These are phyloP conservation scores for Leptographium lundbergii DNA, from an alignment of 2,329 filamentous ascomycete species.

Conservation along the genomic window DNA sequence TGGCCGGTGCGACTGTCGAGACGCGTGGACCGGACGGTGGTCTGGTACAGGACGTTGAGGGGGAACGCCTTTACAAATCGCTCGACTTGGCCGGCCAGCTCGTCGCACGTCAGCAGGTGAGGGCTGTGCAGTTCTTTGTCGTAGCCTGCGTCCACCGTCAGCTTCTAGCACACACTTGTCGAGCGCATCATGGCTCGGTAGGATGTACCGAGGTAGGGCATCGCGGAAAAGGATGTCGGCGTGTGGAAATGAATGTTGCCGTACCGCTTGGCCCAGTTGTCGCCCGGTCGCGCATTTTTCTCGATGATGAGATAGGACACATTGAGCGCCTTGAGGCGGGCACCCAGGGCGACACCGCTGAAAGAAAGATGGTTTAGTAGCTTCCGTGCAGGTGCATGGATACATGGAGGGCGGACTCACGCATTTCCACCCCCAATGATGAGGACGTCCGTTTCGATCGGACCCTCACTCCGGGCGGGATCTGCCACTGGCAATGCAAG, in stretches of 20 bases:
- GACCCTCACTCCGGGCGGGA: background rate
- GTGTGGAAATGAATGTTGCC: constrained; percentile 1
- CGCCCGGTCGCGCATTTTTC: background rate
- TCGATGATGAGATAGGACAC: constrained; percentile 1
- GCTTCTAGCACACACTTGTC: background rate
- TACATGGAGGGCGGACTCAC: background rate
- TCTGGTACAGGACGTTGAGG: background rate
- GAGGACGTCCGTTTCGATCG: constrained; percentile 2
- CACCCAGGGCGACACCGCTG: background rate
- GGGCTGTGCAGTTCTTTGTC: constrained; percentile 2
- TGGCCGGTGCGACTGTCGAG: background rate
- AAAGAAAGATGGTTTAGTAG: background rate
- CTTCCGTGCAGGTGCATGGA: background rate
- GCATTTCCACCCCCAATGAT: constrained; percentile 4
- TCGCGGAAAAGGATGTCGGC: background rate
- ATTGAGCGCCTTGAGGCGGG: constrained; percentile 1
- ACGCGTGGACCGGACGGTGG: background rate
- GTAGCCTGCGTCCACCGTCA: background rate
- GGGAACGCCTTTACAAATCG: constrained; percentile 1
- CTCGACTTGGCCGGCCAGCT: background rate
- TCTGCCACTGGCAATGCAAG: background rate
- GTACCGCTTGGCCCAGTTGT: constrained; percentile 4
- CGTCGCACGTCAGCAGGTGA: background rate
- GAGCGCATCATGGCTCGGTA: no score
- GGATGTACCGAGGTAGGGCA: constrained; percentile 1